phyloP scores from a whole-genome alignment of 116 monocot genomes.

The Dioscorea cayenensis region DNA sequence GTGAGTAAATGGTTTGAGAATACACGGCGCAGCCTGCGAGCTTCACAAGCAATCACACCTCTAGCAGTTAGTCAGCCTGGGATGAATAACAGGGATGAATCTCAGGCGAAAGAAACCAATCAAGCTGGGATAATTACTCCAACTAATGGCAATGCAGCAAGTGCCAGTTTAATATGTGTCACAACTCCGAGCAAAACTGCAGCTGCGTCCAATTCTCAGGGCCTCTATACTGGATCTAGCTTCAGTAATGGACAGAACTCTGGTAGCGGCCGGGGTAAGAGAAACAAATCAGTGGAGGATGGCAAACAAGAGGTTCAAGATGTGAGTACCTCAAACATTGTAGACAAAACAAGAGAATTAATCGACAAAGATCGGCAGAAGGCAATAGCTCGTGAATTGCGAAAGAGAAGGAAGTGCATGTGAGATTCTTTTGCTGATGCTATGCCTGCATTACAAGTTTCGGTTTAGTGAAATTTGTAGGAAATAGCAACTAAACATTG shows the following conservation, averaged over 20 bases:
- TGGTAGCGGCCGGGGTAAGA: neutral
- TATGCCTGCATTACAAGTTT: neutral
- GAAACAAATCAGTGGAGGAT: conserved; percentile 1
- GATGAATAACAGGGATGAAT: neutral
- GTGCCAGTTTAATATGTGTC: neutral
- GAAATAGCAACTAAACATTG: too few species aligned
- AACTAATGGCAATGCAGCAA: neutral
- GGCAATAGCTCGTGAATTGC: conserved; percentile 33
- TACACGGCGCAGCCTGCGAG: conserved; percentile 37
- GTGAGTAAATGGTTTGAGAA: conserved; percentile 71
- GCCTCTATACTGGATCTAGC: neutral
- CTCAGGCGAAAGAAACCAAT: neutral
- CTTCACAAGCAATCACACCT: neutral
- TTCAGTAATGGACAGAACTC: neutral
- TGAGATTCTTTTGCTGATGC: neutral
- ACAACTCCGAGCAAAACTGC: neutral
- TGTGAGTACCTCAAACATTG: neutral
- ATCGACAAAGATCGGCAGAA: conserved; percentile 11
- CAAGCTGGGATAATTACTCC: neutral
- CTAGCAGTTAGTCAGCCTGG: neutral
- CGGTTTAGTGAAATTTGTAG: too few species aligned
- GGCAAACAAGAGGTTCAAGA: neutral
- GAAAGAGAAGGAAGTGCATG: conserved; percentile 12
- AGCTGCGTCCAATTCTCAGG: neutral
- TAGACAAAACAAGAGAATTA: neutral